Evolutionary conservation across 768 basidiomycete genomes (phyloP).

Genomic region (Boletus huronensis): DNA sequence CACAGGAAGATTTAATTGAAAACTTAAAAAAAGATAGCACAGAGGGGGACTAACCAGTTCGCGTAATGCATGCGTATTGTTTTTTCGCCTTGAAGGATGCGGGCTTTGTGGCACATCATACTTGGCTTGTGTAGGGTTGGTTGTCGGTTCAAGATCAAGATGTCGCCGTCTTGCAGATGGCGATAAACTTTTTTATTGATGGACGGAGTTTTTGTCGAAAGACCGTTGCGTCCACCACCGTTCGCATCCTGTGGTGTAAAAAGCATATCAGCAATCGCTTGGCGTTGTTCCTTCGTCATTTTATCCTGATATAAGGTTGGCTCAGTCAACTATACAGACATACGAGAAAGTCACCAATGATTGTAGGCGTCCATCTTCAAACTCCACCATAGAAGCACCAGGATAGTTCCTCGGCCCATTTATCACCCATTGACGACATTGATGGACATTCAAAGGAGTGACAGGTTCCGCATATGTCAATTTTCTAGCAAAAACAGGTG

Average conservation of each 20-base stretch:
- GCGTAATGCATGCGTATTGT: slow-evolving; percentile 99
- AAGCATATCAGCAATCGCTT: slow-evolving; percentile 93
- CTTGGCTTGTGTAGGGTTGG: slow-evolving; percentile 98
- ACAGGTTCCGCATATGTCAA: slow-evolving; percentile 98
- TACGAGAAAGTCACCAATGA: slow-evolving; percentile 54
- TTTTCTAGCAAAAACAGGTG: slow-evolving; percentile 95
- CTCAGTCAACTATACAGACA: slow-evolving; percentile 1
- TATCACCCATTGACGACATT: slow-evolving; percentile 86
- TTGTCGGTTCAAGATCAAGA: slow-evolving; percentile 94
- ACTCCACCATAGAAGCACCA: slow-evolving; percentile 92
- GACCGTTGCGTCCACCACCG: slow-evolving; percentile 43
- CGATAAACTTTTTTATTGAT: slow-evolving; percentile 98
- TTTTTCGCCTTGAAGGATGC: slow-evolving; percentile 91
- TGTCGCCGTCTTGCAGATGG: slow-evolving; percentile 91
- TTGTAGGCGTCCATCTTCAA: slow-evolving; percentile 88
- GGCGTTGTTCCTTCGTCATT: slow-evolving; percentile 82
- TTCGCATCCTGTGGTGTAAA: slow-evolving; percentile 82
- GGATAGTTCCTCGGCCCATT: slow-evolving; percentile 86
- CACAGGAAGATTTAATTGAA: slow-evolving; percentile 14
- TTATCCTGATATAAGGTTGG: slow-evolving; percentile 57
- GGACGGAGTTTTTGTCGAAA: slow-evolving; percentile 73
- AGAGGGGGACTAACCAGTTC: slow-evolving; percentile 70
- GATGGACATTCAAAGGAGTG: slow-evolving; percentile 84
- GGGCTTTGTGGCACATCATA: slow-evolving; percentile 98
- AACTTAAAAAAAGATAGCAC: background rate